Conservation (phyloP, 371 early-diverging fungal species). For the Dentiscutata heterogama region DNA sequence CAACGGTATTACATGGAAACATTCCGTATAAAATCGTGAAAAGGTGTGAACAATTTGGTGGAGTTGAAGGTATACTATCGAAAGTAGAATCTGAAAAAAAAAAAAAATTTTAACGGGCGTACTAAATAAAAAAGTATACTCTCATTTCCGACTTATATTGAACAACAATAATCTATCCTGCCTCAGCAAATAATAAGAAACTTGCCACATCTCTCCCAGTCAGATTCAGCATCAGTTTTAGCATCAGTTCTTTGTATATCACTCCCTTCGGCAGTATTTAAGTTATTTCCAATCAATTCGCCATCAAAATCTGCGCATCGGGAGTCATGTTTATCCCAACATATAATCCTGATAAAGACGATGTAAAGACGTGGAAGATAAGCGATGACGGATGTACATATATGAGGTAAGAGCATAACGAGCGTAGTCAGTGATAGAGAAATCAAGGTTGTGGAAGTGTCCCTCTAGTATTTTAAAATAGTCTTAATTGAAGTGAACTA, state of each 20-base stretch:
- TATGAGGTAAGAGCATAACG: constrained; percentile 76
- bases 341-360: constrained; percentile 69
- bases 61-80: constrained; percentile 50
- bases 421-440: constrained; percentile 70
- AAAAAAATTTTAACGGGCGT: neutral
- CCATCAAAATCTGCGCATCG: constrained; percentile 54
- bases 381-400: constrained; percentile 65
- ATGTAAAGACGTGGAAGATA: constrained; percentile 68
- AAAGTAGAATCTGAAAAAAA: constrained; percentile 47
- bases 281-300: neutral
- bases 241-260: neutral
- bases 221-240: neutral
- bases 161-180: too few relatives aligned
- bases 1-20: constrained; percentile 71
- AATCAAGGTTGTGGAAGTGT: constrained; percentile 70
- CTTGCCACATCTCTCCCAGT: constrained; percentile 1
- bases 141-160: too few relatives aligned
- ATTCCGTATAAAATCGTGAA: constrained; percentile 75
- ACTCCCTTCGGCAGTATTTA: neutral
- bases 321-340: constrained; percentile 69
- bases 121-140: too few relatives aligned
- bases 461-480: constrained; percentile 56
- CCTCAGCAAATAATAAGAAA: too few relatives aligned
- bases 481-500: neutral
- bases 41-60: constrained; percentile 62